Conservation (phyloP, 2,329 filamentous ascomycete genomes). For the Colletotrichum chrysophilum region DNA sequence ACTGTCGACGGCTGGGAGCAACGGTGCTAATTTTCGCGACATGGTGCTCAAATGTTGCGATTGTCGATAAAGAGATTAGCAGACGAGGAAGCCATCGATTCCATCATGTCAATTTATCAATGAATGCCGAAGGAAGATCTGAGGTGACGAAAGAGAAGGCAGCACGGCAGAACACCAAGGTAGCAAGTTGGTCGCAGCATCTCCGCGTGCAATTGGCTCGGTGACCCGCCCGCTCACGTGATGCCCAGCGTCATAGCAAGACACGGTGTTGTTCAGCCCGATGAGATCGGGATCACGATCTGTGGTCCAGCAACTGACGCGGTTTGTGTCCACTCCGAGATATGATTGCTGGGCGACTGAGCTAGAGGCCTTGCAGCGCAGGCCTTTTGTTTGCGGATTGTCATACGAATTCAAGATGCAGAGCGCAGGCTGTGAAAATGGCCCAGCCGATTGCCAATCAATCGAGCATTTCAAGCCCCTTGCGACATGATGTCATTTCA, state of each 20-base stretch:
- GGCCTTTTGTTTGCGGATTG: background rate
- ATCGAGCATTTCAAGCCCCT: background rate
- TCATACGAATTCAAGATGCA: background rate
- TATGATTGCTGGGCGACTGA: background rate
- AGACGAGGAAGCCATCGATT: too few relatives aligned
- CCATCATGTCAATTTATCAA: background rate
- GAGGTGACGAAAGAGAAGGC: background rate
- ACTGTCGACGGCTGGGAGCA: background rate
- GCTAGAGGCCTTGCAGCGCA: background rate
- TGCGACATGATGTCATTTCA: background rate
- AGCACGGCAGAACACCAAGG: background rate
- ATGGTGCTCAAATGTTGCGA: background rate
- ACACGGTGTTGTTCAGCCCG: background rate
- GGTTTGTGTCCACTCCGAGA: background rate
- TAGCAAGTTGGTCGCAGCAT: background rate
- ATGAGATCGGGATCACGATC: background rate
- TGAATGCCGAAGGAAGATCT: background rate
- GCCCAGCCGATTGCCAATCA: background rate
- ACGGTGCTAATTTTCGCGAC: conserved; percentile 2
- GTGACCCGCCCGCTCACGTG: conserved; percentile 6
- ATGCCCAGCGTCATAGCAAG: background rate
- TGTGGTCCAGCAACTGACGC: background rate
- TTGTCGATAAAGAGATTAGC: background rate
- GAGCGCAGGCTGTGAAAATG: background rate
- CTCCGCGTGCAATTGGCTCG: background rate